Evolutionary conservation across 768 basidiomycete species (phyloP).

Genomic region (Rhizopogon vinicolor): DNA sequence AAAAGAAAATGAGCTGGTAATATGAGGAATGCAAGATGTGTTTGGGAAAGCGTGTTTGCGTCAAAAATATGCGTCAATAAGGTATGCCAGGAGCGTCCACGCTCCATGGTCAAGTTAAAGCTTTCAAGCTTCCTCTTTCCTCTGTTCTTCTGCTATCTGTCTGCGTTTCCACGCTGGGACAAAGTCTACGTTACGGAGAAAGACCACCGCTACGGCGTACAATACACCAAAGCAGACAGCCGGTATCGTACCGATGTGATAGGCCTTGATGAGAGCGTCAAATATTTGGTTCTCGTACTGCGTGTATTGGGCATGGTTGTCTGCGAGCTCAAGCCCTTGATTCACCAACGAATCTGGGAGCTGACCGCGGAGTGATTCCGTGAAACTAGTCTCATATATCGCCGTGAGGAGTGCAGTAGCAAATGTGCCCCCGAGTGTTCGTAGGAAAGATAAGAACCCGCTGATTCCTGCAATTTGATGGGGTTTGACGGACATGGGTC

Average conservation of each 20-base stretch:
- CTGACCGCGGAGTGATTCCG: conserved; percentile 20
- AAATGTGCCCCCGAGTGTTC: conserved; percentile 29
- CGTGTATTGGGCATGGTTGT: conserved; percentile 25
- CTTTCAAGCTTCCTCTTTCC: conserved; percentile 17
- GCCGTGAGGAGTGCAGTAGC: conserved; percentile 32
- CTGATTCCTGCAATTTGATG: conserved; percentile 30
- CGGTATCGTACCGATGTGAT: conserved; percentile 29
- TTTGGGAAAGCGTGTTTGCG: background rate
- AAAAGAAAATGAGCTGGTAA: conserved; percentile 3
- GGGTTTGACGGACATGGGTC: conserved; percentile 30
- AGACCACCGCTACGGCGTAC: conserved; percentile 25
- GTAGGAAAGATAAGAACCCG: conserved; percentile 31
- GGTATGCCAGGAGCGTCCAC: conserved; percentile 11
- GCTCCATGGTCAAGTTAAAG: conserved; percentile 8
- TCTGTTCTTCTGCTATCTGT: conserved; percentile 22
- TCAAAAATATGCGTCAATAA: conserved; percentile 16
- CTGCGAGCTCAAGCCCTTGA: conserved; percentile 28
- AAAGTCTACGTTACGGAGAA: conserved; percentile 29
- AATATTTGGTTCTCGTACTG: conserved; percentile 28
- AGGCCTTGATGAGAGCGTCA: conserved; percentile 26
- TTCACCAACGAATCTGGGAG: conserved; percentile 24
- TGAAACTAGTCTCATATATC: conserved; percentile 28
- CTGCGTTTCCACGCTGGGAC: conserved; percentile 27
- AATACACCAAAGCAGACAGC: conserved; percentile 28
- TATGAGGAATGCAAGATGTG: background rate